Evolutionary conservation across 495 filamentous ascomycete genomes (phyloP), one percentile per base, ranked within the genome.

Genomic region (Hamigera avellanea): DNA sequence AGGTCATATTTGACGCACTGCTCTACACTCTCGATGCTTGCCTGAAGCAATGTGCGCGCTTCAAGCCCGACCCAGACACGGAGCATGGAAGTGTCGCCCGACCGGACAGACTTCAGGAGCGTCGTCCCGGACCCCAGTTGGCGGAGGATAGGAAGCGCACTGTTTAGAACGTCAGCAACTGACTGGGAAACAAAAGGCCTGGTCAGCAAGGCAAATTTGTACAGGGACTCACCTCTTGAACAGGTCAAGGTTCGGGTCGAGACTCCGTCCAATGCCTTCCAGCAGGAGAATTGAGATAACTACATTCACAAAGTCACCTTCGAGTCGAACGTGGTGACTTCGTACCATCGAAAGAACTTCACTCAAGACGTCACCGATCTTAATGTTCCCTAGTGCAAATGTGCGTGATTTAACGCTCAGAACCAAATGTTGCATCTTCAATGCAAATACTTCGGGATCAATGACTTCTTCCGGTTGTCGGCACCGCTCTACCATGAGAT

Each of bases 301-400:
- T 2, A 99, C 91, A 50, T 99, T 99, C 37, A 96, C 89, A 56
- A 95, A 99, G 52, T 99, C 93, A 2, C 93, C 93, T 50, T 96
- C 93, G 21, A 99, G 73, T 7, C 93, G 73, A 2, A 99, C 93
- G 50, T 99, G 93, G 52, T 99, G 89, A 12, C 66, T 64, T 19
- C 93, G 76, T 30, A 99, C 93, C 88, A 99, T 96, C 27, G 66
- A 66, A 17, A 99, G 63, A 6, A 96, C 89, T 40, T 94, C 73
- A 44, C 85, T 85, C 10, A 99, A 57, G 17, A 99, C 81, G 48
- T 99, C 93, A 1, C 91, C 93, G 46, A 99, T 95, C 59, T 84
- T 93, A 60, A 99, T 81, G 43, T 85, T 95, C 1, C 93, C 93
- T 0, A 99, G 66, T 2, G 93, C 87, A 30, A 99, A 81, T 0